Conservation (phyloP, 495 filamentous ascomycete species). For the Trichoderma asperelloides region DNA sequence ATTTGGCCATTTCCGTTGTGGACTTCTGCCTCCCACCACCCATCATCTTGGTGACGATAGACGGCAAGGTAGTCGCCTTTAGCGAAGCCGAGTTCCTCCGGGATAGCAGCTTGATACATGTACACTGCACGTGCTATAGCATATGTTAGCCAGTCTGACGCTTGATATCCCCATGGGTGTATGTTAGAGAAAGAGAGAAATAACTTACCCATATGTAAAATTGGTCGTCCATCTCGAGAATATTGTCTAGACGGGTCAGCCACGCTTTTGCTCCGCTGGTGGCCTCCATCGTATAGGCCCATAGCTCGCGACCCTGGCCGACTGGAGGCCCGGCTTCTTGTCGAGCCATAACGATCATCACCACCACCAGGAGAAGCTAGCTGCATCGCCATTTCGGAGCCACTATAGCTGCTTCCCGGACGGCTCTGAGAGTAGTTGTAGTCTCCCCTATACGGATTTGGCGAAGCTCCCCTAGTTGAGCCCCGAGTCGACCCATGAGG, state of each 20-base stretch:
- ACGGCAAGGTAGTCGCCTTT: slow-evolving; percentile 91
- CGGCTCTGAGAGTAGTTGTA: slow-evolving; percentile 36
- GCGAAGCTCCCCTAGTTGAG: slow-evolving; percentile 45
- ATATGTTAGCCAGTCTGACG: slow-evolving; percentile 14
- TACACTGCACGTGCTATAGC: slow-evolving; percentile 80
- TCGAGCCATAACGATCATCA: slow-evolving; percentile 46
- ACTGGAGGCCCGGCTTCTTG: slow-evolving; percentile 31
- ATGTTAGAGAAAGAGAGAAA: neutral
- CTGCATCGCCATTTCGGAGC: slow-evolving; percentile 69
- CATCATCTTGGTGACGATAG: slow-evolving; percentile 89
- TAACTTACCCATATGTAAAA: slow-evolving; percentile 84
- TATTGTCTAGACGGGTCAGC: slow-evolving; percentile 63
- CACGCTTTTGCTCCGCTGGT: slow-evolving; percentile 73
- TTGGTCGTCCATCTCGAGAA: slow-evolving; percentile 75
- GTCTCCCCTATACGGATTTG: slow-evolving; percentile 40
- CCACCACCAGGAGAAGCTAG: slow-evolving; percentile 47
- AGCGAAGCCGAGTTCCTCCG: slow-evolving; percentile 85
- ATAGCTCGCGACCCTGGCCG: slow-evolving; percentile 37
- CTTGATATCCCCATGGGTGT: neutral
- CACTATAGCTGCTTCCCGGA: slow-evolving; percentile 48
- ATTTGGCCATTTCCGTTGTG: slow-evolving; percentile 61
- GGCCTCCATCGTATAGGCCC: slow-evolving; percentile 53
- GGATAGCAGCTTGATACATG: slow-evolving; percentile 86
- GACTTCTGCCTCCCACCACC: slow-evolving; percentile 98
- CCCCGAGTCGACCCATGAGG: slow-evolving; percentile 44